phyloP scores from a whole-genome alignment of 805 yeast species.

The Sugiyamaella lignohabitans region DNA sequence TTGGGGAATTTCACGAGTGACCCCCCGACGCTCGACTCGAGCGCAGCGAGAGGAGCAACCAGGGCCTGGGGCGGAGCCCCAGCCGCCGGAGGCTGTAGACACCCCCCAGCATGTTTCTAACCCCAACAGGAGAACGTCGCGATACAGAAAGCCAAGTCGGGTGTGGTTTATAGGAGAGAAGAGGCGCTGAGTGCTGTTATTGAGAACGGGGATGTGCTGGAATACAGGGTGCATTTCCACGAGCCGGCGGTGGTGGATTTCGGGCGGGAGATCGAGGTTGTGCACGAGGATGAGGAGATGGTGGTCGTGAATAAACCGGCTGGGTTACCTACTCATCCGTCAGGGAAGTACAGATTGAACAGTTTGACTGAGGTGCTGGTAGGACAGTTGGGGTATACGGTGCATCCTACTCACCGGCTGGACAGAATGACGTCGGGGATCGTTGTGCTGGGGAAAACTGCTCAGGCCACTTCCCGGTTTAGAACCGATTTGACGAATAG shows the following conservation, averaged over 20 bases:
- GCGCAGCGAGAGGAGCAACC: no score
- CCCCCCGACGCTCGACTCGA: no score
- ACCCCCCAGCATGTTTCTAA: no score
- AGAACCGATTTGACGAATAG: conserved; percentile 55
- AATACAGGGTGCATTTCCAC: conserved; percentile 77
- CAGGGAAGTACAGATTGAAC: conserved; percentile 76
- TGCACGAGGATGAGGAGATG: conserved; percentile 66
- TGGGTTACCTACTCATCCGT: conserved; percentile 94
- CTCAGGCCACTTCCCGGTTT: conserved; percentile 61
- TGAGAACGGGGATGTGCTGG: conserved; percentile 72
- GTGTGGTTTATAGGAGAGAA: background rate
- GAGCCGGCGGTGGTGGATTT: conserved; percentile 74
- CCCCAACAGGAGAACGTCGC: background rate
- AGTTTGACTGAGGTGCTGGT: conserved; percentile 71
- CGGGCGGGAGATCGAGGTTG: conserved; percentile 50
- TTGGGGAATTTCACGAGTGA: no score
- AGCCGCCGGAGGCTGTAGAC: no score
- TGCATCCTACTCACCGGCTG: conserved; percentile 71
- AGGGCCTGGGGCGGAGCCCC: no score
- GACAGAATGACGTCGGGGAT: conserved; percentile 83
- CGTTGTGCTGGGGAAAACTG: conserved; percentile 71
- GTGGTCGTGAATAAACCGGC: conserved; percentile 89
- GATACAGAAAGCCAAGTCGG: background rate
- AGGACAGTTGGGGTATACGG: conserved; percentile 51
- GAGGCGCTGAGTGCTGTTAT: conserved; percentile 48